Evolutionary conservation across 2,329 filamentous ascomycete genomes (phyloP).

Genomic region (Ceratocystiopsis minuta): DNA sequence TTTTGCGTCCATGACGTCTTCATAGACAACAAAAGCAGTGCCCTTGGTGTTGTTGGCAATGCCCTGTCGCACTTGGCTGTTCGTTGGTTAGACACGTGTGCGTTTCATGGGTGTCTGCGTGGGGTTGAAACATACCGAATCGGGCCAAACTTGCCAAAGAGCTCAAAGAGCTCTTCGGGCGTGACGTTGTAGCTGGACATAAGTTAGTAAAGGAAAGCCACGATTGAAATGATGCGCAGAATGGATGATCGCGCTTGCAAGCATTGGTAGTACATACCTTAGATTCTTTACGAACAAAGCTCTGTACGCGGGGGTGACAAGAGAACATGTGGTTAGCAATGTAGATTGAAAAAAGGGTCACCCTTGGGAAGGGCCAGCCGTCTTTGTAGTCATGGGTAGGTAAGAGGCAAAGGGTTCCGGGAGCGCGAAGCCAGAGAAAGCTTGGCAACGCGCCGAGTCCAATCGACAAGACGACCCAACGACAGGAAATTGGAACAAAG

Average conservation of each 20-base stretch:
- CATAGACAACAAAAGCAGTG: slow-evolving; percentile 97
- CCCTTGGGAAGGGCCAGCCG: no score
- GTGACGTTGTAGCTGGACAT: slow-evolving; percentile 83
- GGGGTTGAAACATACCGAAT: slow-evolving; percentile 52
- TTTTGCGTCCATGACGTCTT: slow-evolving; percentile 98
- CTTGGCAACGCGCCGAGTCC: no score
- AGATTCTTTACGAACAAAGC: slow-evolving; percentile 99
- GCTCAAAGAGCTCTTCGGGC: slow-evolving; percentile 92
- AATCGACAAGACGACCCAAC: no score
- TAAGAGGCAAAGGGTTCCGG: no score
- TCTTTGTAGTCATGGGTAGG: no score
- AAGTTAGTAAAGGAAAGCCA: neutral
- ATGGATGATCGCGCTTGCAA: neutral
- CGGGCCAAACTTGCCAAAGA: slow-evolving; percentile 94
- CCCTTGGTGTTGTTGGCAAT: slow-evolving; percentile 96
- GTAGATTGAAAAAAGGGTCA: no score
- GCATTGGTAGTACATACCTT: slow-evolving; percentile 53
- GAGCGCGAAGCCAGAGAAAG: no score
- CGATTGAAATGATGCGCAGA: slow-evolving; percentile 5
- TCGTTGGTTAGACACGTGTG: neutral
- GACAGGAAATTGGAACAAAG: neutral
- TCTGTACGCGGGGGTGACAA: slow-evolving; percentile 28
- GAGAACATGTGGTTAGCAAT: neutral
- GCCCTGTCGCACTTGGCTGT: slow-evolving; percentile 91
- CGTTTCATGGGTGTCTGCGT: neutral